Evolutionary conservation across 768 basidiomycete species (phyloP), one percentile per base, ranked within the genome.

Genomic region (Strobilomyces confusus): DNA sequence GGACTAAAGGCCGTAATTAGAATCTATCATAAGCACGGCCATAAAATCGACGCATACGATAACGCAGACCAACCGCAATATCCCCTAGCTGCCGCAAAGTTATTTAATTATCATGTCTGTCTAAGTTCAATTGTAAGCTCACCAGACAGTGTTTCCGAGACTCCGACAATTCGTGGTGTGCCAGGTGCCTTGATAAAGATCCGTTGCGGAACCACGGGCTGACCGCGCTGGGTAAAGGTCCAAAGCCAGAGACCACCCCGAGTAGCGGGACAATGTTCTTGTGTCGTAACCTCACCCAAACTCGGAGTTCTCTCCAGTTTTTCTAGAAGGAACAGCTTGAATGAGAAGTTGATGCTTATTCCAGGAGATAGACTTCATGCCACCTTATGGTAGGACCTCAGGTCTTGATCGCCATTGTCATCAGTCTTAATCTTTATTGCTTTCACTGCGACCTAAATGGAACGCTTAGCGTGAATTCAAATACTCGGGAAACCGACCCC

Each of bases 201-300:
- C 68, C 69, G 19, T 68, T 63, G 25, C 22, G 17, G 29, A 59
- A 52, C 71, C 72, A 72, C 5, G 72, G 70, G 51, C 63, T 72
- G 38, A 73, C 65, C 60, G 68, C 63, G 37, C 70, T 68, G 14
- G 55, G 51, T 32, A 59, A 56, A 6, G 58, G 63, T 29, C 73
- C 70, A 32, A 69, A 74, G 22, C 51, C 63, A n/a, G 51, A 54
- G 17, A 66, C 58, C 3, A 62, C 56, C 6, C 72, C 72, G 19
- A 62, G 61, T 1, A 74, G 48, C 6, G 67, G 68, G 20, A 73
- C 56, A 6, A 73, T 48, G 45, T 74, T 72, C 33, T 0, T 43
- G 44, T 65, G 62, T 19, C 20, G 37, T 32, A 65, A 29, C 17
- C 19, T 23, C 12, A 1, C 49, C 64, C 63, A 64, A 4, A 66